Evolutionary conservation across 169 alveolate species (phyloP).

Genomic region (Toxoplasma gondii): DNA sequence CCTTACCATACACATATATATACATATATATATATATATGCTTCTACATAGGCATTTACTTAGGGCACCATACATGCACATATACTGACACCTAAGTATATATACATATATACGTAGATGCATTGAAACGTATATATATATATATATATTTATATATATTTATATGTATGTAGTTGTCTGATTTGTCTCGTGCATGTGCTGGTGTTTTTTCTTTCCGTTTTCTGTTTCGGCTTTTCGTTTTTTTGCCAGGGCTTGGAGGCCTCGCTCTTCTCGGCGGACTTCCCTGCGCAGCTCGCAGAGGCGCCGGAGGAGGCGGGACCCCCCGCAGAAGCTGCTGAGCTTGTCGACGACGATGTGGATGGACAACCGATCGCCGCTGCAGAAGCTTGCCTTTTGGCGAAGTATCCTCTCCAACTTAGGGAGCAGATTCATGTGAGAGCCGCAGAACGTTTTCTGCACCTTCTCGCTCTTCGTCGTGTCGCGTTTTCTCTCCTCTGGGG

Average conservation of each 20-base stretch:
- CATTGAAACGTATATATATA: not conserved
- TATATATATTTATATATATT: not conserved
- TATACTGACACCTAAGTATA: not conserved
- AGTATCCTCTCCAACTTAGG: not conserved
- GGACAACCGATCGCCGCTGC: not conserved
- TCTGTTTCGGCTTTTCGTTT: not conserved
- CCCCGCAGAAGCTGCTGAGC: not conserved
- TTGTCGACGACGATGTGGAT: not conserved
- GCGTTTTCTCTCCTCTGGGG: no score
- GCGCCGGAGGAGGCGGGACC: not conserved
- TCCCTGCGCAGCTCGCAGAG: not conserved
- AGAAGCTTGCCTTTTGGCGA: not conserved
- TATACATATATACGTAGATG: not conserved
- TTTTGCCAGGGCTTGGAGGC: conserved; percentile 7
- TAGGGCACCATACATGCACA: no score
- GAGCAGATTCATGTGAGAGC: not conserved
- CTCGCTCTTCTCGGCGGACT: not conserved
- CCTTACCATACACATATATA: no score
- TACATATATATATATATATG: no score
- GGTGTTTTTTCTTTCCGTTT: not conserved
- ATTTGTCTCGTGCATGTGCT: not conserved
- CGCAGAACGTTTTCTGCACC: not conserved
- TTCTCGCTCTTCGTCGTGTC: no score
- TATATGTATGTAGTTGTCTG: not conserved
- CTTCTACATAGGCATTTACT: no score